phyloP scores from a whole-genome alignment of 768 basidiomycete species.

The Scleroderma bovista region DNA sequence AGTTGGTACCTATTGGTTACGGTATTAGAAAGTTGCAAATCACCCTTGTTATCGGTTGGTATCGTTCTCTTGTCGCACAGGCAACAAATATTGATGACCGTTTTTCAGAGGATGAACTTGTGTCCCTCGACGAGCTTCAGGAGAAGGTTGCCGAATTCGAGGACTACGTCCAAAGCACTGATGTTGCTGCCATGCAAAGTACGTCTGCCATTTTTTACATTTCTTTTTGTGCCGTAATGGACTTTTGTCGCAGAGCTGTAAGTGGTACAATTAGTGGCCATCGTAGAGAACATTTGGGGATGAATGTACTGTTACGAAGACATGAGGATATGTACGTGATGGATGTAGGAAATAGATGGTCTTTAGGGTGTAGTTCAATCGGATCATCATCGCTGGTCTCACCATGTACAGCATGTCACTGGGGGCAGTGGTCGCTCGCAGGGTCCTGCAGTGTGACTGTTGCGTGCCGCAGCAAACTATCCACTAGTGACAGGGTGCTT shows the following conservation, averaged over 20 bases:
- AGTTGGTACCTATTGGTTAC: conserved; percentile 89
- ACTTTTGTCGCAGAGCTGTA: conserved; percentile 18
- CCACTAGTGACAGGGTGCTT: neutral
- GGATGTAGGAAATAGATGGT: neutral
- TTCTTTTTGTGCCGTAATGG: neutral
- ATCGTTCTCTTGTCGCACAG: neutral
- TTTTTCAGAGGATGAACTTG: conserved; percentile 83
- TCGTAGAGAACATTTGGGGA: no score
- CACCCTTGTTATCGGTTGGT: conserved; percentile 53
- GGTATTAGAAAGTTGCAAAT: conserved; percentile 91
- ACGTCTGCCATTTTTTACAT: conserved; percentile 3
- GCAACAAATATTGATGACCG: neutral
- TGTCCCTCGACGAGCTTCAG: conserved; percentile 90
- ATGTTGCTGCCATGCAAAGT: conserved; percentile 95
- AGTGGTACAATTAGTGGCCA: neutral
- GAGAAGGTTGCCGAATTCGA: conserved; percentile 84
- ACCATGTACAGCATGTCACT: neutral
- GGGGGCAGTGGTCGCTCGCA: neutral
- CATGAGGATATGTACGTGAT: neutral
- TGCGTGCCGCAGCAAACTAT: neutral
- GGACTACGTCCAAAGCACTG: conserved; percentile 86
- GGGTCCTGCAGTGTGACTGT: neutral
- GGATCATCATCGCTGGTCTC: no score
- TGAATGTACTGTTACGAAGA: neutral
- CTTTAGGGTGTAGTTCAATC: neutral